Evolutionary conservation across 2,329 filamentous ascomycete genomes (phyloP), one percentile per base, ranked within the genome.

Genomic region (Zalaria obscura): DNA sequence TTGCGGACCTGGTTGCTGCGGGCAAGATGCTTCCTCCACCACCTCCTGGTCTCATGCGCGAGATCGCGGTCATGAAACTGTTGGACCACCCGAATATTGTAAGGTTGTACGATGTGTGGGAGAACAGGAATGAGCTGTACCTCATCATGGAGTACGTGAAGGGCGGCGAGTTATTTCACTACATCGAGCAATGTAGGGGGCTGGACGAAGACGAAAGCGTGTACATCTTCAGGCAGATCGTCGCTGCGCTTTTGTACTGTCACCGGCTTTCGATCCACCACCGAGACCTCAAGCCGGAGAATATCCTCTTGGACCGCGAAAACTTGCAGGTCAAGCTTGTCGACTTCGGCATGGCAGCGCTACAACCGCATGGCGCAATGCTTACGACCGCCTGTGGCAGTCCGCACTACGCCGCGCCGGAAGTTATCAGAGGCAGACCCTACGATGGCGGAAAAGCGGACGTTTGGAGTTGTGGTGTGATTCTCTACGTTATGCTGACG

Each of bases 321-420:
- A 63, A 58, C 37, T 73, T 80, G 40, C 78, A 83, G 44, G 78
- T 96, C 59, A 98, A 96, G 63, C 79, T 98, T 52, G 89, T 89
- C 40, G 91, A 98, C 60, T 98, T 98, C 60, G 89, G 91, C 35
- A 95, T 98, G 88, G 91, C 91, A 36, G 89, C 89, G 3, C 69
- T 96, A 35, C 89, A 96, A 58, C 83, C 83, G 3, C 73, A 76
- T 25, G 80, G 78, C 5, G 80, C 86, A 49, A 79, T 80, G 55
- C 73, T 98, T 27, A 83, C 76, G 43, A 96, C 91, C 1, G 86
- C 89, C 4, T 98, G 91, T 53, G 91, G 91, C 18, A 96, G 91
- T 48, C 91, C 91, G 25, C 91, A 96, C 61, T 98, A 98, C 54
- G 89, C 89, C 11, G 88, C 91, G 0, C 91, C 91, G 0, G 91